Evolutionary conservation across 768 basidiomycete genomes (phyloP).

Genomic region (Stropharia rugosoannulata): DNA sequence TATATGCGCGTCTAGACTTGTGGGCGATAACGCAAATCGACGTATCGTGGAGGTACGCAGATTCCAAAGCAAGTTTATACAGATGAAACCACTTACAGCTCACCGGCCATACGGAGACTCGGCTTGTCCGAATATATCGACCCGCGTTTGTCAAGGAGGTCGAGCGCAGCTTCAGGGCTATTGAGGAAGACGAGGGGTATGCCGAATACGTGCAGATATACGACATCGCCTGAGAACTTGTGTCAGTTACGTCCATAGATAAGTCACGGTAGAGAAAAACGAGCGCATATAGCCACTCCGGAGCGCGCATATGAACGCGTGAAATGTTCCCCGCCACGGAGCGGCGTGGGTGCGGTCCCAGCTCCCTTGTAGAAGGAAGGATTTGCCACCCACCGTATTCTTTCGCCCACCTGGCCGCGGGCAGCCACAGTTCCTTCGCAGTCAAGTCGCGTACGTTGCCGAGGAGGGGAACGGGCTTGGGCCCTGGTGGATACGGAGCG

Average conservation of each 20-base stretch:
- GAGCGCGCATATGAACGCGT: background rate
- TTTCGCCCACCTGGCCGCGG: conserved; percentile 59
- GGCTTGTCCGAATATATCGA: conserved; percentile 78
- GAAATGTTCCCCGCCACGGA: background rate
- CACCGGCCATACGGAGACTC: conserved; percentile 64
- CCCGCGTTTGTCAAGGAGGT: conserved; percentile 70
- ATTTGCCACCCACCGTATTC: conserved; percentile 51
- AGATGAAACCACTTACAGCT: conserved; percentile 48
- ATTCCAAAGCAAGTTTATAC: background rate
- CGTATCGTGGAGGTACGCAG: background rate
- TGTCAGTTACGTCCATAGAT: conserved; percentile 5
- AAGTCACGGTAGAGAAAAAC: background rate
- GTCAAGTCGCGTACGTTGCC: conserved; percentile 66
- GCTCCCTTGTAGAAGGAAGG: background rate
- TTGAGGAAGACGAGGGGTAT: conserved; percentile 70
- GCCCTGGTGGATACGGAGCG: conserved; percentile 55
- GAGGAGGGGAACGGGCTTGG: conserved; percentile 60
- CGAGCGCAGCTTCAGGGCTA: conserved; percentile 53
- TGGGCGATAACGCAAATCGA: background rate
- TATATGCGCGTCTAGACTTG: background rate
- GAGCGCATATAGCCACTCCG: background rate
- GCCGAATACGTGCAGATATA: conserved; percentile 64
- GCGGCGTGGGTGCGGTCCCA: background rate
- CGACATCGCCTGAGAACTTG: conserved; percentile 53
- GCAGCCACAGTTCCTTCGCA: conserved; percentile 62